Base-by-base conservation (phyloP, 2,329 filamentous ascomycete species). In the Botryotinia narcissicola region DNA sequence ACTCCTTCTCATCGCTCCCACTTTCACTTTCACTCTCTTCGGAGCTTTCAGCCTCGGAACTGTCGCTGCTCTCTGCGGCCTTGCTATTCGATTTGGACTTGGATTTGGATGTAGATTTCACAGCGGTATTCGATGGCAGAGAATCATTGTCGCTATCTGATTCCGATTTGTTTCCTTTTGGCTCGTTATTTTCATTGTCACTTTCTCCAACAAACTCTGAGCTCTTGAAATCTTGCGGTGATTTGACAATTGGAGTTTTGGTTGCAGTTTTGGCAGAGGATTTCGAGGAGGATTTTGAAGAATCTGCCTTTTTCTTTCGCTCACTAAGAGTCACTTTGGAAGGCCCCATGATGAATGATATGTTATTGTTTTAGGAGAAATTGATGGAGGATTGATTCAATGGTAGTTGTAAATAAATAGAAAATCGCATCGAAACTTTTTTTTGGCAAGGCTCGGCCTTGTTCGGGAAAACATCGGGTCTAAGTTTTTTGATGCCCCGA, bases 141-240 rank as follows among this genome's bases (percentile, higher is more conserved):
- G 75, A 76, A 9, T 77, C 77, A 22, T 73, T 73, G 18, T 80
- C 77, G 61, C 77, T 79, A 42, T 75, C 74, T 7, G 76, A 77
- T 3, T 73, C 71, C 16, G 74, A 75, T 25, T 77, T 74, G 7
- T 76, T 74, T 10, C 70, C 61, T 4, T 73, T 72, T 5, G 74
- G 62, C 4, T 76, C 74, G 18, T 77, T 74, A 7, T 76, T 74
- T 1, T 80, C 78, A n/a, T 77, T 73, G 42, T 80, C 80, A 72
- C 79, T 80, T 32, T 79, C 76, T 73, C 75, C 71, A 32, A 81
- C 74, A 44, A 74, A 77, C 73, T 81, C 80, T 25, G 75, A 60
- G 74, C 80, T 80, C 70, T 78, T 79, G 68, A 77, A 76, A 29
- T n/a, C 71, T 42, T 69, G 37, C 8, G 62, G 62, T 35, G 51